phyloP scores from a whole-genome alignment of 148 eudicot genomes.

The Rhododendron vialii region DNA sequence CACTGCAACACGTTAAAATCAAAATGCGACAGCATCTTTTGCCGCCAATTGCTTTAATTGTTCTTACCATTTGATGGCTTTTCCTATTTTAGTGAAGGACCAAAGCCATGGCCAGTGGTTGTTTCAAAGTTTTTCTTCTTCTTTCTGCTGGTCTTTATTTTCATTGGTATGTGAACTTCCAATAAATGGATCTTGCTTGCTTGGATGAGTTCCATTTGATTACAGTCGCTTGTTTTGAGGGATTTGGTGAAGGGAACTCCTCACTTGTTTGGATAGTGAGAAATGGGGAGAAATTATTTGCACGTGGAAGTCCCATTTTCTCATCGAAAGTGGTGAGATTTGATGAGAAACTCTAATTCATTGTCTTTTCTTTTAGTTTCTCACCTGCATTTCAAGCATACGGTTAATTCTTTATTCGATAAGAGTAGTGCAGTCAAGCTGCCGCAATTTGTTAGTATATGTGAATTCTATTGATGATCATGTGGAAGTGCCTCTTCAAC shows the following conservation, averaged over 20 bases:
- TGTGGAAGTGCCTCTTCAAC: not conserved
- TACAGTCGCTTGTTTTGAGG: not conserved
- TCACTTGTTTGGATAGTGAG: not conserved
- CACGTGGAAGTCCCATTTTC: not conserved
- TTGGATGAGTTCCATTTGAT: not conserved
- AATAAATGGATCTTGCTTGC: not conserved
- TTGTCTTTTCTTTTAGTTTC: not conserved
- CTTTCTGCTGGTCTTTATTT: not conserved
- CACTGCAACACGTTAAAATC: not conserved
- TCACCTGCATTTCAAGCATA: not conserved
- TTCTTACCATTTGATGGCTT: not conserved
- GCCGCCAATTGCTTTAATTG: not conserved
- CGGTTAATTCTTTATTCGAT: not conserved
- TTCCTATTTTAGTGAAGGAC: not conserved
- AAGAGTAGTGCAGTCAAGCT: not conserved
- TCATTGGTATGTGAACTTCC: not conserved
- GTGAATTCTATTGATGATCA: not conserved
- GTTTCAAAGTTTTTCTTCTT: not conserved
- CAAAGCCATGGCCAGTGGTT: not conserved
- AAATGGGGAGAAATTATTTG: not conserved
- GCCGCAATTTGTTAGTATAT: not conserved
- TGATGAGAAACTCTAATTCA: not conserved
- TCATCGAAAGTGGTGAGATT: not conserved
- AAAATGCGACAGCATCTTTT: not conserved
- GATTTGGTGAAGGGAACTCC: not conserved